A percentile compares a stretch with the other conserved stretches of the same genome.
Evolutionary conservation across 2,329 filamentous ascomycete species (phyloP).

Genomic region (Clonostachys rosea): DNA sequence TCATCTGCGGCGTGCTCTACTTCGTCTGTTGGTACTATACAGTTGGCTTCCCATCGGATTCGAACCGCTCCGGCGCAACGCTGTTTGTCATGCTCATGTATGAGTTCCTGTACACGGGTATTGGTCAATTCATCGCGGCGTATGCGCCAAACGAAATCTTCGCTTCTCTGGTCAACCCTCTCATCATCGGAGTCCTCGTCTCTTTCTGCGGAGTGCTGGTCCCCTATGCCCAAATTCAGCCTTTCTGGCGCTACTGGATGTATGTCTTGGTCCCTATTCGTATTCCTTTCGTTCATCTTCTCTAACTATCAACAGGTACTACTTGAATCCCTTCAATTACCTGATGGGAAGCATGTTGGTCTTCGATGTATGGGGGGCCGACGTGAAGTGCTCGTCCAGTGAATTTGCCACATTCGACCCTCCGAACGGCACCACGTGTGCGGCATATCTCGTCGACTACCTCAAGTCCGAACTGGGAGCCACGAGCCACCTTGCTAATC

Average conservation of each 20-base stretch:
- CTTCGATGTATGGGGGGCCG: constrained; percentile 41
- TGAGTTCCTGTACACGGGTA: constrained; percentile 55
- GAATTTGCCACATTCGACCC: constrained; percentile 51
- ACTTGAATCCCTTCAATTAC: constrained; percentile 57
- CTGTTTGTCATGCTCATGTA: constrained; percentile 54
- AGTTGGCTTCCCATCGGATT: constrained; percentile 40
- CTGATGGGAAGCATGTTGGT: constrained; percentile 51
- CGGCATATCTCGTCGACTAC: constrained; percentile 50
- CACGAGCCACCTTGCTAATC: constrained; percentile 51
- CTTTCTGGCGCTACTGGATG: constrained; percentile 66
- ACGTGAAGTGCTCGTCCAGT: constrained; percentile 36
- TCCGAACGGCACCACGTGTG: constrained; percentile 47
- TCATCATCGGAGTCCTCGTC: constrained; percentile 54
- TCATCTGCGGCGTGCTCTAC: constrained; percentile 39
- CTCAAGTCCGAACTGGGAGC: constrained; percentile 35
- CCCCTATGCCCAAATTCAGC: constrained; percentile 55
- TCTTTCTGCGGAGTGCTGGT: constrained; percentile 74
- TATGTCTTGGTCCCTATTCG: constrained; percentile 48
- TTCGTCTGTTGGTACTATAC: constrained; percentile 55
- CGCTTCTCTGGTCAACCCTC: constrained; percentile 51
- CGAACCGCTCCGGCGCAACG: constrained; percentile 41
- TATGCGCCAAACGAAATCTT: constrained; percentile 59
- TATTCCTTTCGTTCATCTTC: too few relatives aligned
- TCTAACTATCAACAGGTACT: constrained; percentile 12
- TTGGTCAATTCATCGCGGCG: constrained; percentile 60